phyloP scores from a whole-genome alignment of 2,329 filamentous ascomycete genomes.

The Mariannaea sp. region DNA sequence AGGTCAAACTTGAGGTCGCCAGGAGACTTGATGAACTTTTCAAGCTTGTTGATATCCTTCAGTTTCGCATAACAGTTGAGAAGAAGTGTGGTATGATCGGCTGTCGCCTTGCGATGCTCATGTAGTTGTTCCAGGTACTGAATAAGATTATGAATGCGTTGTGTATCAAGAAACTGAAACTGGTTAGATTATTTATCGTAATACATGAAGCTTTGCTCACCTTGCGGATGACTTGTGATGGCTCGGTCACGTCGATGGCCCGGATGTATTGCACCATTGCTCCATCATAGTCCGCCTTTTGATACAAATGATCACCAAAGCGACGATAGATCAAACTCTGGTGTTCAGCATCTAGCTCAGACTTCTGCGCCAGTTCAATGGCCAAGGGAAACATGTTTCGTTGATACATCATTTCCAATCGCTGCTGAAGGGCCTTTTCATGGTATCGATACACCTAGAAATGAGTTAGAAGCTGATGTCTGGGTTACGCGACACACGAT shows the following conservation, averaged over 20 bases:
- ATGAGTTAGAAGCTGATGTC: conserved; percentile 22
- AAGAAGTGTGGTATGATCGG: conserved; percentile 92
- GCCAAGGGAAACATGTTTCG: conserved; percentile 90
- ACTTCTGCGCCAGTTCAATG: conserved; percentile 90
- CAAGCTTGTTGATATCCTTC: conserved; percentile 95
- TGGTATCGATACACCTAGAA: conserved; percentile 80
- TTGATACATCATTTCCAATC: conserved; percentile 91
- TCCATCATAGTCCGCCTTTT: conserved; percentile 93
- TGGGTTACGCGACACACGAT: rapidly evolving
- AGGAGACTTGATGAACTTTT: conserved; percentile 94
- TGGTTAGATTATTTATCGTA: conserved; percentile 35
- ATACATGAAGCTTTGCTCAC: conserved; percentile 45
- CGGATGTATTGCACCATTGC: conserved; percentile 99
- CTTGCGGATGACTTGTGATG: conserved; percentile 94
- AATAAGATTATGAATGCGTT: conserved; percentile 96
- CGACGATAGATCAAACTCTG: conserved; percentile 91
- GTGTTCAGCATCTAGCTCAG: conserved; percentile 76
- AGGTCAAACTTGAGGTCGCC: conserved; percentile 95
- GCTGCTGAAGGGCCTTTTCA: conserved; percentile 87
- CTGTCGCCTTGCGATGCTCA: conserved; percentile 88
- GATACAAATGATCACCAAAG: conserved; percentile 93
- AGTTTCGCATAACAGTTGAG: conserved; percentile 98
- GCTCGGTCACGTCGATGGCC: conserved; percentile 94
- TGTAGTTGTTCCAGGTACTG: conserved; percentile 97
- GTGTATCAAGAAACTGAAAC: conserved; percentile 84